These are phyloP conservation scores for Thelephora terrestris DNA, from an alignment of 1,284 basidiomycete genomes.

Conservation along the genomic window DNA sequence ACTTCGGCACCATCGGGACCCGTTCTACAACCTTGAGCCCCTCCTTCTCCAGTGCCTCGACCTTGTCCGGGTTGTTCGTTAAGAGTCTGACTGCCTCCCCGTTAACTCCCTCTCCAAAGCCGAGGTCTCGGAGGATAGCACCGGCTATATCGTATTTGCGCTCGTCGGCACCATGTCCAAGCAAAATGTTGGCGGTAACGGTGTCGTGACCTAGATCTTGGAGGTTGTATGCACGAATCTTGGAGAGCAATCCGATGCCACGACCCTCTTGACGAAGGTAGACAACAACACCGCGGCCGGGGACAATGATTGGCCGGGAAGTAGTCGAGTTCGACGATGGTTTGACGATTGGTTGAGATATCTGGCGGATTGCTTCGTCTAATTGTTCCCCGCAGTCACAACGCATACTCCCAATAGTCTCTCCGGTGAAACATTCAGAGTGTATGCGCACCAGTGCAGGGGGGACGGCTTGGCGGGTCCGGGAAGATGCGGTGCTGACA, in stretches of 20 bases:
- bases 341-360: conserved; percentile 62
- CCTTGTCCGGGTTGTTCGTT: conserved; percentile 98
- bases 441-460: conserved; percentile 91
- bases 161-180: conserved; percentile 93
- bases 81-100: conserved; percentile 69
- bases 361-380: conserved; percentile 91
- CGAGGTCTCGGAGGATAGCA: conserved; percentile 85
- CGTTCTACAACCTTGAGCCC: conserved; percentile 77
- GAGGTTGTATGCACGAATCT: conserved; percentile 96
- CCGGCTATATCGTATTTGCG: conserved; percentile 88
- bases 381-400: conserved; percentile 99
- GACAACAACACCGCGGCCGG: conserved; percentile 88
- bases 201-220: conserved; percentile 99
- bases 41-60: conserved; percentile 78
- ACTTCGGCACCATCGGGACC: conserved; percentile 90
- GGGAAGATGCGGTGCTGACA: conserved; percentile 13
- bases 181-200: conserved; percentile 91
- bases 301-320: conserved; percentile 33
- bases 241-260: conserved; percentile 93
- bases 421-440: conserved; percentile 98
- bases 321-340: conserved; percentile 25
- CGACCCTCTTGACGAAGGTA: conserved; percentile 99
- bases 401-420: conserved; percentile 96
- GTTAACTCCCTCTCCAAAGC: conserved; percentile 45
- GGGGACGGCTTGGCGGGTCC: conserved; percentile 31